phyloP scores from a whole-genome alignment of 495 filamentous ascomycete genomes.

The Lasiosphaeria hispida region DNA sequence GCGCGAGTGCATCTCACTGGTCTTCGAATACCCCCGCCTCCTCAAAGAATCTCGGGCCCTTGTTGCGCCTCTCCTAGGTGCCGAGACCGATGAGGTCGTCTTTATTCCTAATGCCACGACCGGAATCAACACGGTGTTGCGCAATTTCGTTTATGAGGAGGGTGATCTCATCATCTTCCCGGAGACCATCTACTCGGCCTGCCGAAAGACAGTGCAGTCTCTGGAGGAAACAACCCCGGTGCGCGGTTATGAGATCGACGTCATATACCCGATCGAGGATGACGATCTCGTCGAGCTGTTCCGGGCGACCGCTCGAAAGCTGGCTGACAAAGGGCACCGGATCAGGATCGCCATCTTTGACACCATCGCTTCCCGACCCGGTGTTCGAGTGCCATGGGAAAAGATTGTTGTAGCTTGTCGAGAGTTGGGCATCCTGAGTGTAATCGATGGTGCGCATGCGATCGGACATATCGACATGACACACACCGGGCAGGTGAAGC shows the following conservation, averaged over 20 bases:
- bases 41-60: slow-evolving; percentile 58
- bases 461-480: slow-evolving; percentile 66
- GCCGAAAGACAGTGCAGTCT: slow-evolving; percentile 63
- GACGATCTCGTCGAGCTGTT: slow-evolving; percentile 54
- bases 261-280: slow-evolving; percentile 57
- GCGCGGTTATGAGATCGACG: slow-evolving; percentile 35
- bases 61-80: slow-evolving; percentile 60
- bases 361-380: slow-evolving; percentile 68
- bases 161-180: slow-evolving; percentile 62
- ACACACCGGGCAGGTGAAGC: slow-evolving; percentile 58
- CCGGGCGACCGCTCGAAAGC: no score
- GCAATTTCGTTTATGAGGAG: slow-evolving; percentile 55
- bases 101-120: slow-evolving; percentile 77
- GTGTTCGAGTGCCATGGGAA: slow-evolving; percentile 73
- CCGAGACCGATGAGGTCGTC: slow-evolving; percentile 60
- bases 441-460: slow-evolving; percentile 72
- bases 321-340: slow-evolving; percentile 42
- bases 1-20: slow-evolving; percentile 42
- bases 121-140: slow-evolving; percentile 69
- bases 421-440: slow-evolving; percentile 53
- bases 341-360: slow-evolving; percentile 69
- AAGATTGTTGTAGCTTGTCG: slow-evolving; percentile 57
- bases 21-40: slow-evolving; percentile 53
- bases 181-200: slow-evolving; percentile 66
- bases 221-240: slow-evolving; percentile 51